phyloP scores from a whole-genome alignment of 2,329 filamentous ascomycete genomes.

The Ophiocordyceps camponoti-floridani region DNA sequence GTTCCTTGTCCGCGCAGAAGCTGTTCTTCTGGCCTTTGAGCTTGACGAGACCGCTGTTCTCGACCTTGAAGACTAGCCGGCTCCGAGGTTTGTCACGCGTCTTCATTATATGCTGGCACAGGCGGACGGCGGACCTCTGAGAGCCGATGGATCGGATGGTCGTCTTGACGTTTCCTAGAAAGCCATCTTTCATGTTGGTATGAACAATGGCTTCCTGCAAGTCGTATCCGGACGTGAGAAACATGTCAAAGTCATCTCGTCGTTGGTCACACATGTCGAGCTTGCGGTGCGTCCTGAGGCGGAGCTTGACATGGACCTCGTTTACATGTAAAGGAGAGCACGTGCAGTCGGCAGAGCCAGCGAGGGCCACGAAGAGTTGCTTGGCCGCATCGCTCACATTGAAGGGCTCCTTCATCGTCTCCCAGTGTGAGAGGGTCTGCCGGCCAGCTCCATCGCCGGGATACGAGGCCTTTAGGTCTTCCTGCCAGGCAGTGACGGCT shows the following conservation, averaged over 20 bases:
- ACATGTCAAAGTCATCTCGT: neutral
- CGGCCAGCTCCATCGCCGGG: too few species aligned
- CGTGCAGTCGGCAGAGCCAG: neutral
- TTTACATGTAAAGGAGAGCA: constrained; percentile 1
- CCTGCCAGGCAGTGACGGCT: too few species aligned
- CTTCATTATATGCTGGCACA: neutral
- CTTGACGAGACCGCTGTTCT: constrained; percentile 1
- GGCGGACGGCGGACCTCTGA: neutral
- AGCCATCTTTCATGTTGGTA: neutral
- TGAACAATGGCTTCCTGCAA: neutral
- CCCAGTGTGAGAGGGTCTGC: too few species aligned
- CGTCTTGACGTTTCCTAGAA: neutral
- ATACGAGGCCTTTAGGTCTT: too few species aligned
- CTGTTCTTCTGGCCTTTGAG: constrained; percentile 2
- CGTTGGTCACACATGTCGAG: neutral
- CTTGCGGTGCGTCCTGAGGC: neutral
- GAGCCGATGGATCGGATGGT: too few species aligned
- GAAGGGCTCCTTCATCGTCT: too few species aligned
- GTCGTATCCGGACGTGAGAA: neutral
- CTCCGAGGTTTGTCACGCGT: neutral
- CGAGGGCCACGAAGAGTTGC: constrained; percentile 3
- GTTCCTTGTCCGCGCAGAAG: constrained; percentile 1
- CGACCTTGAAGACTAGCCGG: constrained; percentile 3
- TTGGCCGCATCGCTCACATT: too few species aligned
- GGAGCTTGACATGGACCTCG: neutral